These are phyloP conservation scores for Penicillium oxalicum DNA, from an alignment of 2,329 filamentous ascomycete species.

Conservation along the genomic window DNA sequence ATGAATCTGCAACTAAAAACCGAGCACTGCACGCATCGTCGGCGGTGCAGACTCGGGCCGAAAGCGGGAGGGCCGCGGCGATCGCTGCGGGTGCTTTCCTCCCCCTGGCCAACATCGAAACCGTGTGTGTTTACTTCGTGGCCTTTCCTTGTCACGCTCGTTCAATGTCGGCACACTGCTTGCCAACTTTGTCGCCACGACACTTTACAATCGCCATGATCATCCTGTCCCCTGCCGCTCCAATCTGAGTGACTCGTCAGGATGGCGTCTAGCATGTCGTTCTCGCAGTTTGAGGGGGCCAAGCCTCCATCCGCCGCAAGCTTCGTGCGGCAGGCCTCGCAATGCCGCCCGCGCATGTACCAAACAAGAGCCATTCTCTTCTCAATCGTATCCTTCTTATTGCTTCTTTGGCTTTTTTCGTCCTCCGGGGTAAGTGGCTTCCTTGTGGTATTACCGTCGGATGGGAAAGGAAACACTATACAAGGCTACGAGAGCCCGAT, in stretches of 20 bases:
- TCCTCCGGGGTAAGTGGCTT: conserved; percentile 18
- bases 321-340: conserved; percentile 22
- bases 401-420: conserved; percentile 18
- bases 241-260: conserved; percentile 5
- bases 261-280: conserved; percentile 25
- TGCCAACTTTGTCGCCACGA: not conserved
- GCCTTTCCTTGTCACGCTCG: conserved; percentile 4
- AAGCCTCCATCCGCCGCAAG: conserved; percentile 17
- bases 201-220: conserved; percentile 4
- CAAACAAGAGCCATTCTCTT: conserved; percentile 21
- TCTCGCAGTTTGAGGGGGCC: conserved; percentile 22
- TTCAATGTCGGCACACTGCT: conserved; percentile 4
- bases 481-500: not conserved
- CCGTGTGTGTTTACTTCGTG: conserved; percentile 16
- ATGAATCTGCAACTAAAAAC: too few relatives aligned
- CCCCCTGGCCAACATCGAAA: conserved; percentile 4
- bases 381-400: conserved; percentile 19
- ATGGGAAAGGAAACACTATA: too few relatives aligned
- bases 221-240: not conserved
- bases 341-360: conserved; percentile 24
- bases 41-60: conserved; percentile 1
- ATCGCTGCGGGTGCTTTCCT: conserved; percentile 11
- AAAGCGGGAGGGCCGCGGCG: conserved; percentile 8
- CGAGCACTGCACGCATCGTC: not conserved
- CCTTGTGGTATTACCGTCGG: not conserved